phyloP scores from a whole-genome alignment of 352 stramenopile species.

The Globisporangium canariense region DNA sequence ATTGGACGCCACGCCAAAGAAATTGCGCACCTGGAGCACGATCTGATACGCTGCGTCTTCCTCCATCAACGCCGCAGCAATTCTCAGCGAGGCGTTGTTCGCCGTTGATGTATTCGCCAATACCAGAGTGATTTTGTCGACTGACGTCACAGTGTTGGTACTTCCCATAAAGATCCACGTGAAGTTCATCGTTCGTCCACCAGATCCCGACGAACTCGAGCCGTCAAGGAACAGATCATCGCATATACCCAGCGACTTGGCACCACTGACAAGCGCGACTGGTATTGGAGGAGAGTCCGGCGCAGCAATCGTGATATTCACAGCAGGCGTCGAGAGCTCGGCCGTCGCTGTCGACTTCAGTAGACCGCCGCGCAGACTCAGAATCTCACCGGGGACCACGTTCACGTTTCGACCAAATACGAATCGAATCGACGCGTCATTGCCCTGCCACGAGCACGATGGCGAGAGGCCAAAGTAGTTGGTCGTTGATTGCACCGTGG shows the following conservation, averaged over 20 bases:
- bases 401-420: conserved; percentile 42
- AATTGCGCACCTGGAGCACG: conserved; percentile 44
- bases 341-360: conserved; percentile 51
- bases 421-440: conserved; percentile 39
- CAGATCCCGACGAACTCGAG: conserved; percentile 44
- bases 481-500: conserved; percentile 14
- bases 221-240: conserved; percentile 61
- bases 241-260: conserved; percentile 47
- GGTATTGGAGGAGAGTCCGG: conserved; percentile 44
- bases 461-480: conserved; percentile 42
- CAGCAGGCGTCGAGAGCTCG: conserved; percentile 31
- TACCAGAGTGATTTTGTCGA: conserved; percentile 22
- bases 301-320: conserved; percentile 26
- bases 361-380: conserved; percentile 35
- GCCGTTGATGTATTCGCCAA: conserved; percentile 21
- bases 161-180: conserved; percentile 40
- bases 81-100: conserved; percentile 40
- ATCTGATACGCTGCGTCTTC: conserved; percentile 41
- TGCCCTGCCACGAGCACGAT: conserved; percentile 45
- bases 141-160: conserved; percentile 18
- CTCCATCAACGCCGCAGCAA: conserved; percentile 33
- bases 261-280: conserved; percentile 38
- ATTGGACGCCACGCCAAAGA: conserved; percentile 42
- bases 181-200: conserved; percentile 52
- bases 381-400: conserved; percentile 32